A percentile compares a stretch with the other conserved stretches of the same genome.
These are phyloP conservation scores for Parastagonospora avenae DNA, from an alignment of 2,329 filamentous ascomycete genomes.

Conservation along the genomic window DNA sequence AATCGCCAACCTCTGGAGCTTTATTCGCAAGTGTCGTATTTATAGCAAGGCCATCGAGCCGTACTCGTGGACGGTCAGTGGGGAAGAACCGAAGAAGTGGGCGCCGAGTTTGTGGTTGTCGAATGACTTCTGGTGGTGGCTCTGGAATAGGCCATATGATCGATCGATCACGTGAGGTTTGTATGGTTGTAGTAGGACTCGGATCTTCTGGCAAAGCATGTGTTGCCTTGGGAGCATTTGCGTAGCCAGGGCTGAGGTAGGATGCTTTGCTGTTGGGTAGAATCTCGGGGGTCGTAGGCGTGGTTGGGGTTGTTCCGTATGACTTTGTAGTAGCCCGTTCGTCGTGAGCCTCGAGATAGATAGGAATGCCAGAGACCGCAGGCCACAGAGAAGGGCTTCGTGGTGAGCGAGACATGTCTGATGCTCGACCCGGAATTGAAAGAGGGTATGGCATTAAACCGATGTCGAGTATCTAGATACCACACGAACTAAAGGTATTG, in stretches of 20 bases:
- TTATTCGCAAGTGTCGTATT: neutral
- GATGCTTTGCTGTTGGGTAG: constrained; percentile 1
- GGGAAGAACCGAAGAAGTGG: too few species aligned
- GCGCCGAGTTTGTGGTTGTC: too few species aligned
- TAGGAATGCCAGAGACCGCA: constrained; percentile 27
- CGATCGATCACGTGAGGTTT: constrained; percentile 21
- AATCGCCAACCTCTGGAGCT: too few species aligned
- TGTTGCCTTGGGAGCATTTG: neutral
- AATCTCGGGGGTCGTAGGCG: constrained; percentile 24
- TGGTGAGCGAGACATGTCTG: constrained; percentile 8
- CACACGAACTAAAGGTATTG: too few species aligned
- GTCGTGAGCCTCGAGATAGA: constrained; percentile 30
- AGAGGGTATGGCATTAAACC: constrained; percentile 30
- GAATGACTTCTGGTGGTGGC: too few species aligned
- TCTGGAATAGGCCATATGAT: constrained; percentile 26
- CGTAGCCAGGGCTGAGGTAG: constrained; percentile 2
- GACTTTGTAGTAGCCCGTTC: constrained; percentile 14
- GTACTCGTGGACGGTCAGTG: too few species aligned
- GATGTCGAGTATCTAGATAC: too few species aligned
- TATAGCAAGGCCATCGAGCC: neutral
- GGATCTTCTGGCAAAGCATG: too few species aligned
- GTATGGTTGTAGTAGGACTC: constrained; percentile 25
- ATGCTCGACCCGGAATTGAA: constrained; percentile 1
- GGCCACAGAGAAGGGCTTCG: too few species aligned
- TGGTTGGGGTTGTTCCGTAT: constrained; percentile 28